Conservation (phyloP, 108 stramenopile genomes). For the Cyclotella atomus region DNA sequence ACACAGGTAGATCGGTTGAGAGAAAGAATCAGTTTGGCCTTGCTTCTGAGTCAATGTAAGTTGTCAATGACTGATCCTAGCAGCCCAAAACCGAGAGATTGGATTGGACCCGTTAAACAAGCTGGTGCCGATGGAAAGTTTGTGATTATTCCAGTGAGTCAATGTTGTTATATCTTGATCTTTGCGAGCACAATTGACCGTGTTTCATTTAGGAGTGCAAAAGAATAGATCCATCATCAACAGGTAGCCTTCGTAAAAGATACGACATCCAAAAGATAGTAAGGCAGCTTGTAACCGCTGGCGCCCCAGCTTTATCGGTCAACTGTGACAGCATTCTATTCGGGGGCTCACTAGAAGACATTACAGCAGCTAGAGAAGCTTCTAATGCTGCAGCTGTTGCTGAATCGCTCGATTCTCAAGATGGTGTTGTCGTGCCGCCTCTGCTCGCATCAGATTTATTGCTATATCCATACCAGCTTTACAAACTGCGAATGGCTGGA, state of each 20-base stretch:
- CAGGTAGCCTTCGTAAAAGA: slow-evolving; percentile 78
- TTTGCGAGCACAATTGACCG: no score
- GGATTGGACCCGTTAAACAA: slow-evolving; percentile 69
- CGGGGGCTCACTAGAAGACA: slow-evolving; percentile 80
- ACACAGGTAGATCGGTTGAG: slow-evolving; percentile 86
- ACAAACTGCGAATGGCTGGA: slow-evolving; percentile 83
- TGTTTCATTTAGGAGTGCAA: slow-evolving; percentile 80
- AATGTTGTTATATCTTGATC: neutral
- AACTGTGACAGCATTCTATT: slow-evolving; percentile 85
- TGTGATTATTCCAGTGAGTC: slow-evolving; percentile 75
- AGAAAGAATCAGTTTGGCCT: slow-evolving; percentile 79
- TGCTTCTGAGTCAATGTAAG: slow-evolving; percentile 75
- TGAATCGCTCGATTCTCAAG: slow-evolving; percentile 40
- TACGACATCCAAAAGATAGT: slow-evolving; percentile 74
- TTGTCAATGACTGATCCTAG: slow-evolving; percentile 59
- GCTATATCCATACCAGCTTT: slow-evolving; percentile 88
- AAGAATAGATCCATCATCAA: slow-evolving; percentile 75
- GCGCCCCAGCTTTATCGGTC: slow-evolving; percentile 66
- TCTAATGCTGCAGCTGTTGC: slow-evolving; percentile 52
- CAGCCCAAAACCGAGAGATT: slow-evolving; percentile 78
- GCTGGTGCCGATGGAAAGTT: slow-evolving; percentile 58
- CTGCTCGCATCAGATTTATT: slow-evolving; percentile 83
- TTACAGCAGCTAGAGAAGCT: slow-evolving; percentile 65
- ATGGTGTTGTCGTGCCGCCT: slow-evolving; percentile 73
- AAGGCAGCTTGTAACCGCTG: slow-evolving; percentile 61